These are phyloP conservation scores for Allium sativum DNA, from an alignment of 106 monocot genomes.

Conservation along the genomic window DNA sequence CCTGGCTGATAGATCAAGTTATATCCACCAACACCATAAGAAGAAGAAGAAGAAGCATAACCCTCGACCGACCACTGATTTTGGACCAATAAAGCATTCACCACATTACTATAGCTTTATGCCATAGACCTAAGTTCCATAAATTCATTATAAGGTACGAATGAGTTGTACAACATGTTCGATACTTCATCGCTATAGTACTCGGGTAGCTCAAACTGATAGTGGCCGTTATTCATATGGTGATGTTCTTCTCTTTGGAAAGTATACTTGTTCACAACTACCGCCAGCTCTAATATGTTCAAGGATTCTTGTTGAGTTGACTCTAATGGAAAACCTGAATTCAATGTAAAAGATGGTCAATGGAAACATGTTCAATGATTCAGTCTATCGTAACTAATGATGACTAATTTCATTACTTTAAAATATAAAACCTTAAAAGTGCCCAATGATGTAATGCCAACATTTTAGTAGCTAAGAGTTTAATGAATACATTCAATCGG, in stretches of 20 bases:
- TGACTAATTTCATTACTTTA: no score
- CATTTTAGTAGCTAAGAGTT: no score
- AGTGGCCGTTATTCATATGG: conserved; percentile 6
- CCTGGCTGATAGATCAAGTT: conserved; percentile 34
- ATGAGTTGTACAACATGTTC: conserved; percentile 22
- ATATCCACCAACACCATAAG: conserved; percentile 29
- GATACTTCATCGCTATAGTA: conserved; percentile 26
- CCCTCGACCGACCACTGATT: conserved; percentile 41
- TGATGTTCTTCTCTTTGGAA: conserved; percentile 9
- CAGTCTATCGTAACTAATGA: no score
- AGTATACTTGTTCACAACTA: not conserved
- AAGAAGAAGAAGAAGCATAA: conserved; percentile 10
- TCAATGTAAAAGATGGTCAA: conserved; percentile 6
- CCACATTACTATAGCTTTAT: conserved; percentile 27
- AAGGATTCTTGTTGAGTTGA: conserved; percentile 10
- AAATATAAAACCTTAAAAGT: no score
- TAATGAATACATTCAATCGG: no score
- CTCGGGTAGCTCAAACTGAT: conserved; percentile 26
- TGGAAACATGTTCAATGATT: no score
- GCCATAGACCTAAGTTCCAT: conserved; percentile 11
- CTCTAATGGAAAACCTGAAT: conserved; percentile 36
- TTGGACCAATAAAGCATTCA: conserved; percentile 27
- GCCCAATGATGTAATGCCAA: no score
- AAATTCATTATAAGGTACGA: conserved; percentile 9
- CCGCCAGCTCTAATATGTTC: not conserved